Conservation (phyloP, 1,284 basidiomycete genomes). For the Rhodotorula sp. region DNA sequence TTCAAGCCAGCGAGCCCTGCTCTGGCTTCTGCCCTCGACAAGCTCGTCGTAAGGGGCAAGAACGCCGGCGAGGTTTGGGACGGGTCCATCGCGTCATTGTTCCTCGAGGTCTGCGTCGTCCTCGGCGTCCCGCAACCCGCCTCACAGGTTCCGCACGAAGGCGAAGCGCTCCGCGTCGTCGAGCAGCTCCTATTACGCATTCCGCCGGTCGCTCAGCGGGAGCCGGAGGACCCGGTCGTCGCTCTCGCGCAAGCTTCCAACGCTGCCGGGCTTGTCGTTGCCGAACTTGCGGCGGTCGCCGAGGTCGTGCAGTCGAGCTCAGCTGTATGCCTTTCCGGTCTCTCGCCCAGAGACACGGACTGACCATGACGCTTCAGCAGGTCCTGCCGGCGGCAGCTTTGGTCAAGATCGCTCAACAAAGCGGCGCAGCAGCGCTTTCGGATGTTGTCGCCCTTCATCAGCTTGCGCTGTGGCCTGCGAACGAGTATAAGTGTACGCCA, state of each 20-base stretch:
- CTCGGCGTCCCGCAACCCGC: conserved; percentile 31
- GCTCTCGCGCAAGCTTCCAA: conserved; percentile 24
- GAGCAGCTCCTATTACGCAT: conserved; percentile 22
- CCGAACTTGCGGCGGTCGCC: conserved; percentile 30
- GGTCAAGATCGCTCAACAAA: conserved; percentile 21
- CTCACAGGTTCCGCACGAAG: conserved; percentile 5
- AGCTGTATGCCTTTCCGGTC: conserved; percentile 3
- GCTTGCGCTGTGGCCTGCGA: conserved; percentile 22
- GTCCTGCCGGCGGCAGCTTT: conserved; percentile 12
- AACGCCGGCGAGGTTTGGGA: conserved; percentile 26
- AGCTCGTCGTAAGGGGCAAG: conserved; percentile 10
- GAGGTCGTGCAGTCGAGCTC: conserved; percentile 5
- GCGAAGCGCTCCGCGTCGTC: conserved; percentile 14
- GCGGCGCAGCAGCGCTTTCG: conserved; percentile 16
- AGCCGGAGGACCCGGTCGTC: conserved; percentile 16
- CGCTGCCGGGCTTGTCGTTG: conserved; percentile 12
- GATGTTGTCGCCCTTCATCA: conserved; percentile 32
- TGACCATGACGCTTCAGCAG: background rate
- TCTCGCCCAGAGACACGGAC: no score
- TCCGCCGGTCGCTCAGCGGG: background rate
- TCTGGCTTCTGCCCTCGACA: conserved; percentile 23
- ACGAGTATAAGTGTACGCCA: conserved; percentile 1
- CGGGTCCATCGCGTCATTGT: conserved; percentile 23
- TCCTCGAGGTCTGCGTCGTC: conserved; percentile 34
- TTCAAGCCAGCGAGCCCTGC: conserved; percentile 8